Conservation (phyloP, 306 rosid genomes). For the Herpetospermum pedunculosum region DNA sequence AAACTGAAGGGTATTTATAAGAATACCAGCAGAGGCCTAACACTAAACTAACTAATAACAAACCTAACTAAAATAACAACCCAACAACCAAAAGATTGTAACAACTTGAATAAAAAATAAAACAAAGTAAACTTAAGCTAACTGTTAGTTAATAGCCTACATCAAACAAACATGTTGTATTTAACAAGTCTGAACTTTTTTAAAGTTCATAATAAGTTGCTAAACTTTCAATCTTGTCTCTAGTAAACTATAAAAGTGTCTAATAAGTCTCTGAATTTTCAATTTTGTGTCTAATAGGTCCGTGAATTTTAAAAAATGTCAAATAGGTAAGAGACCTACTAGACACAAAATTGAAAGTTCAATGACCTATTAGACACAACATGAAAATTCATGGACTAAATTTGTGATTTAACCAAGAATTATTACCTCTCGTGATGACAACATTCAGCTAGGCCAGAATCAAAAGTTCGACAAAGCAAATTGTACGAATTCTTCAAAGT, state of each 20-base stretch:
- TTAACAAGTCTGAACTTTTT: background rate
- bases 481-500: slow-evolving; percentile 59
- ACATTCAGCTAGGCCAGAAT: slow-evolving; percentile 82
- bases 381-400: background rate
- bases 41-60: too few relatives aligned
- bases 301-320: background rate
- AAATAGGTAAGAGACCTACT: background rate
- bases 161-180: background rate
- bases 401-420: background rate
- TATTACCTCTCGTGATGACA: slow-evolving; percentile 88
- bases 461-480: slow-evolving; percentile 76
- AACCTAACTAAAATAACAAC: too few relatives aligned
- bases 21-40: too few relatives aligned
- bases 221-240: too few relatives aligned
- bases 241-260: too few relatives aligned
- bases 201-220: background rate
- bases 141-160: too few relatives aligned
- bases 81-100: too few relatives aligned
- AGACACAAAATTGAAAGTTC: background rate
- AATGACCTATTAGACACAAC: background rate
- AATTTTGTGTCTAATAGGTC: background rate
- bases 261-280: background rate
- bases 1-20: too few relatives aligned
- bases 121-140: too few relatives aligned
- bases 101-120: too few relatives aligned